Conservation (phyloP, 208 protist genomes). For the Trypanosoma congolense region DNA sequence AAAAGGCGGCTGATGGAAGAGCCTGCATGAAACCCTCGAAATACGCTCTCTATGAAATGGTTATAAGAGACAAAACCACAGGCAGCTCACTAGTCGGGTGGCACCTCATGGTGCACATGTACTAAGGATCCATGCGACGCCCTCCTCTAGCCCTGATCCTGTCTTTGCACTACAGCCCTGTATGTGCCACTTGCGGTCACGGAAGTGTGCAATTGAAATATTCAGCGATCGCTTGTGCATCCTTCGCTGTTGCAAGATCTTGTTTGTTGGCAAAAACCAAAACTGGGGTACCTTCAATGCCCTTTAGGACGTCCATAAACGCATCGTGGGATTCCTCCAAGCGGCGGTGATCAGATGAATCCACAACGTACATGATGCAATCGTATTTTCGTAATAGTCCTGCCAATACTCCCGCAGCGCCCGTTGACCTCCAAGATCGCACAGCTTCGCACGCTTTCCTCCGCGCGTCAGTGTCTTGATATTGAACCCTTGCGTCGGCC, state of each 20-base stretch:
- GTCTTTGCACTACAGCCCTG: conserved; percentile 94
- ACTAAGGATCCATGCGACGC: conserved; percentile 90
- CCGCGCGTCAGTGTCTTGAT: conserved; percentile 96
- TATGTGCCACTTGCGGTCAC: conserved; percentile 95
- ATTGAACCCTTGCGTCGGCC: conserved; percentile 99
- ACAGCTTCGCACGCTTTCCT: conserved; percentile 96
- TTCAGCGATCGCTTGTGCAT: conserved; percentile 67
- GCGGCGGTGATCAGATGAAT: conserved; percentile 88
- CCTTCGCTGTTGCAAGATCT: conserved; percentile 94
- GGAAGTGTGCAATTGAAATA: conserved; percentile 81
- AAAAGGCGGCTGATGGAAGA: too few species aligned
- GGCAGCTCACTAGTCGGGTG: neutral
- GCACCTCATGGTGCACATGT: conserved; percentile 34
- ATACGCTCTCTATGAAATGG: neutral
- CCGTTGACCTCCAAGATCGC: conserved; percentile 99
- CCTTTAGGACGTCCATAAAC: conserved; percentile 91
- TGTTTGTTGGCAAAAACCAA: conserved; percentile 99
- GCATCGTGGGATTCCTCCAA: conserved; percentile 91
- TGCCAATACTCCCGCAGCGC: conserved; percentile 97
- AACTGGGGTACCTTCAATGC: conserved; percentile 95
- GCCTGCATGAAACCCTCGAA: too few species aligned
- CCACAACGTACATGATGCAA: conserved; percentile 96
- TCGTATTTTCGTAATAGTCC: conserved; percentile 97
- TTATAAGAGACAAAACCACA: neutral
- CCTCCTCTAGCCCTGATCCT: conserved; percentile 89